A percentile compares a stretch with the other conserved stretches of the same genome.
Conservation (phyloP, 1,139 yeast genomes). For the Petasospora rhodanensis region DNA sequence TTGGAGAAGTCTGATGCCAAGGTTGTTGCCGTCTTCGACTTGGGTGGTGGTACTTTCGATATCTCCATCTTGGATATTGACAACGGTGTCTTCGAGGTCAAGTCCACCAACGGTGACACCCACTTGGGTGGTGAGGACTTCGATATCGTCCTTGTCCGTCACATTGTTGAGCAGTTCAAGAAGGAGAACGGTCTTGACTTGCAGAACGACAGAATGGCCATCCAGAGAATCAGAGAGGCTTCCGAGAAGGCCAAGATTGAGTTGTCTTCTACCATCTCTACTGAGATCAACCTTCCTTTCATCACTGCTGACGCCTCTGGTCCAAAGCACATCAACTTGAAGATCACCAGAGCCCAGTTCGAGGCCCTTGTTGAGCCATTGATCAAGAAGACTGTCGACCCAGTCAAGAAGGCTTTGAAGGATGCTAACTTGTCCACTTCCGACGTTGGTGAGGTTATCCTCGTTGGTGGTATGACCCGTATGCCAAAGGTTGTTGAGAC, state of each 20-base stretch:
- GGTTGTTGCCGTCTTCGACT: slow-evolving; percentile 69
- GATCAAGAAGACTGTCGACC: slow-evolving; percentile 58
- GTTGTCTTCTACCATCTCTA: slow-evolving; percentile 46
- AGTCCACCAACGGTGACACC: slow-evolving; percentile 81
- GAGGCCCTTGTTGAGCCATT: slow-evolving; percentile 58
- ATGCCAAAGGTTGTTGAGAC: slow-evolving; percentile 68
- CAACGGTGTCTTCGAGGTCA: slow-evolving; percentile 76
- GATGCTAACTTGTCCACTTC: slow-evolving; percentile 62
- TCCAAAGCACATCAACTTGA: slow-evolving; percentile 45
- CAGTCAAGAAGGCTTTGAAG: slow-evolving; percentile 61
- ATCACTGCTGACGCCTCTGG: slow-evolving; percentile 31
- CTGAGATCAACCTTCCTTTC: slow-evolving; percentile 59
- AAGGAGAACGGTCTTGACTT: slow-evolving; percentile 42
- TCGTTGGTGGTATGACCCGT: slow-evolving; percentile 84
- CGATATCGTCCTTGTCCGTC: slow-evolving; percentile 55
- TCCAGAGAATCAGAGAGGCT: slow-evolving; percentile 71
- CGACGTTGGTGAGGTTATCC: slow-evolving; percentile 65
- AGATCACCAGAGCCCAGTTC: slow-evolving; percentile 56
- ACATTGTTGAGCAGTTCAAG: slow-evolving; percentile 48
- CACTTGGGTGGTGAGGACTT: slow-evolving; percentile 84
- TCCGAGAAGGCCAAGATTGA: slow-evolving; percentile 86
- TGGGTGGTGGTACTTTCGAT: slow-evolving; percentile 85
- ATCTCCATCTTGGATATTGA: slow-evolving; percentile 75
- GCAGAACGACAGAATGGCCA: slow-evolving; percentile 39
- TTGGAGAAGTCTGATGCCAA: slow-evolving; percentile 53